Base-by-base conservation (phyloP, 1,284 basidiomycete genomes). In the Amylostereum chailletii region DNA sequence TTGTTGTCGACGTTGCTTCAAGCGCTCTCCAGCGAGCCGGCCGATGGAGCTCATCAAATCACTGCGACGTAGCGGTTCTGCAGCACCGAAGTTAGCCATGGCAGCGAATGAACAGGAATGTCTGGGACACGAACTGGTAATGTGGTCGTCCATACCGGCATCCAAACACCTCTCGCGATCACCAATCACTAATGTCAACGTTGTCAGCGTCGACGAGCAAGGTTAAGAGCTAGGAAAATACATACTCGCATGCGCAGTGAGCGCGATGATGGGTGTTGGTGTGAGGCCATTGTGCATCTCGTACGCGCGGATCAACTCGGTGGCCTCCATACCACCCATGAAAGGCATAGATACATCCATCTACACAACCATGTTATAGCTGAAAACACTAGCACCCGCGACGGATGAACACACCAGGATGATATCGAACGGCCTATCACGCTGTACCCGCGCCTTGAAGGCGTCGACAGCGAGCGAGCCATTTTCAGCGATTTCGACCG, bases 291-390 rank as follows among this genome's bases (percentile, higher is more conserved):
- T 80, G 53, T 84, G 76, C 60, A 78, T 75, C 70, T 99, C 96
- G 65, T 86, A 93, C 46, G 81, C 75, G 43, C 88, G 76, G 55
- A 90, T 90, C 26, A 87, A 68, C 57, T 90, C 83, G 0, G 90
- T 93, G 1, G 90, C 90, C 62, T 93, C 88, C 83, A 91, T 90
- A 57, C 90, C 90, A 55, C 90, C 90, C 93, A 95, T 94, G 70
- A 94, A 86, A 9, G 93, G 94, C 94, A 96, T 96, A 3, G 90
- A 94, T 19, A 98, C 90, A 62, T 99, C 95, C 96, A 99, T 98
- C 82, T 96, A 57, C 10, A 62, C 58, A 9, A 11, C 2, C 47
- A 53, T 40, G 58, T 47, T 31, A 38, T 47, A 42, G 29, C 43
- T 37, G 36, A 34, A 45, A 29, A 41, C 3, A 19, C 31, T 19